phyloP scores from a whole-genome alignment of 2,329 filamentous ascomycete genomes.

The Thermochaetoides dissita region DNA sequence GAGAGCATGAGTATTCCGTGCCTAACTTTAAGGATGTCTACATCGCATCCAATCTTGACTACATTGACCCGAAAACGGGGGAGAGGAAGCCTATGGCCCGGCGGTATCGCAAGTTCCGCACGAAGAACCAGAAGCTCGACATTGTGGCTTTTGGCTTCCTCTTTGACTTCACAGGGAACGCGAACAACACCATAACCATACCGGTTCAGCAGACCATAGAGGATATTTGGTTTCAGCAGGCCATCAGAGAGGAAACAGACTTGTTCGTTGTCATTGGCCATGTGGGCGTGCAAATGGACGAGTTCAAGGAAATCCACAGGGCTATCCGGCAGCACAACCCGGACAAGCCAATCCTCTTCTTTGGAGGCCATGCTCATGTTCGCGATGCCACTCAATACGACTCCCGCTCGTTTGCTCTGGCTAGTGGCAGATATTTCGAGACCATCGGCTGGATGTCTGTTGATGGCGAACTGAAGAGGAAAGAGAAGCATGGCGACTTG shows the following conservation, averaged over 20 bases:
- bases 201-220: conserved; percentile 67
- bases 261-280: conserved; percentile 80
- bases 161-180: conserved; percentile 83
- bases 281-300: conserved; percentile 65
- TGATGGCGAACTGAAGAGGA: conserved; percentile 39
- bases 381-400: conserved; percentile 75
- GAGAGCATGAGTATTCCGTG: conserved; percentile 67
- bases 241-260: conserved; percentile 72
- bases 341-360: conserved; percentile 78
- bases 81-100: conserved; percentile 62
- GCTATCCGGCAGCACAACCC: conserved; percentile 64
- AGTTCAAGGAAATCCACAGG: conserved; percentile 64
- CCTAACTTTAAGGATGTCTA: conserved; percentile 72
- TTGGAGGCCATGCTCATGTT: conserved; percentile 82
- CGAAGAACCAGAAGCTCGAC: conserved; percentile 72
- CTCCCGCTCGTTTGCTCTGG: conserved; percentile 60
- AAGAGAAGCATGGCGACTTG: conserved; percentile 14
- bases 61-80: conserved; percentile 58
- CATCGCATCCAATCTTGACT: conserved; percentile 85
- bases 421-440: conserved; percentile 86
- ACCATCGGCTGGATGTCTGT: conserved; percentile 91
- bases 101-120: conserved; percentile 78
- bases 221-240: conserved; percentile 77
- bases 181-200: conserved; percentile 78
- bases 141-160: conserved; percentile 87